Conservation (phyloP, 768 basidiomycete genomes). For the Cyclocybe aegerita region DNA sequence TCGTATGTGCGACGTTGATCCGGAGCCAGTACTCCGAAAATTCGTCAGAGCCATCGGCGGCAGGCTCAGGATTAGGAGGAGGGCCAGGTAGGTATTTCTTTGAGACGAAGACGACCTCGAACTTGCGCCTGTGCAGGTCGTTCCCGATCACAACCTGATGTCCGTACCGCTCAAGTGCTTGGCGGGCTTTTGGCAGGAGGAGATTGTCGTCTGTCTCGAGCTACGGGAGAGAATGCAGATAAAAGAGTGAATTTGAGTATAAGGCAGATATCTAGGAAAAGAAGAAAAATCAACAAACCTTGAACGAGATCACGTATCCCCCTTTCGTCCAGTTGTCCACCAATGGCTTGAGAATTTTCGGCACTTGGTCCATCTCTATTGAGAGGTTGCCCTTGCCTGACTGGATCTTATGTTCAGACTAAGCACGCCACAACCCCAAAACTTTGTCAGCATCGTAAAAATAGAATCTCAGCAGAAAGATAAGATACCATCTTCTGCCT, state of each 20-base stretch:
- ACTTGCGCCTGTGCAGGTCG: constrained; percentile 87
- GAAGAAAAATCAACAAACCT: constrained; percentile 49
- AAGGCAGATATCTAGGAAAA: not conserved
- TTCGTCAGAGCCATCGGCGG: constrained; percentile 11
- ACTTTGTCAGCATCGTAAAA: not conserved
- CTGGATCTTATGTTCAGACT: constrained; percentile 99
- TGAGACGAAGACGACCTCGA: constrained; percentile 90
- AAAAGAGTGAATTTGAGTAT: not conserved
- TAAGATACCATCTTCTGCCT: constrained; percentile 79
- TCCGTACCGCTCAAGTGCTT: constrained; percentile 89
- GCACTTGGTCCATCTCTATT: constrained; percentile 99
- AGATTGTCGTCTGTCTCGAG: constrained; percentile 88
- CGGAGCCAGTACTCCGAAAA: constrained; percentile 66
- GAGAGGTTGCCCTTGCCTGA: constrained; percentile 91
- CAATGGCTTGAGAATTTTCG: constrained; percentile 91
- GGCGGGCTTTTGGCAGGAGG: constrained; percentile 87
- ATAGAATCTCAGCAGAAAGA: not conserved
- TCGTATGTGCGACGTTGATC: constrained; percentile 41
- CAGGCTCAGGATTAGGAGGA: constrained; percentile 8
- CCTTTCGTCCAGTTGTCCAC: constrained; percentile 92
- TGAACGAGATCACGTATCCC: constrained; percentile 96
- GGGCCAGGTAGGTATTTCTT: constrained; percentile 30
- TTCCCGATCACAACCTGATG: constrained; percentile 98
- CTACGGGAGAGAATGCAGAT: constrained; percentile 36
- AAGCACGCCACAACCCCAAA: not conserved